Conservation (phyloP, 768 basidiomycete species). For the Termitomyces bulborhizus region DNA sequence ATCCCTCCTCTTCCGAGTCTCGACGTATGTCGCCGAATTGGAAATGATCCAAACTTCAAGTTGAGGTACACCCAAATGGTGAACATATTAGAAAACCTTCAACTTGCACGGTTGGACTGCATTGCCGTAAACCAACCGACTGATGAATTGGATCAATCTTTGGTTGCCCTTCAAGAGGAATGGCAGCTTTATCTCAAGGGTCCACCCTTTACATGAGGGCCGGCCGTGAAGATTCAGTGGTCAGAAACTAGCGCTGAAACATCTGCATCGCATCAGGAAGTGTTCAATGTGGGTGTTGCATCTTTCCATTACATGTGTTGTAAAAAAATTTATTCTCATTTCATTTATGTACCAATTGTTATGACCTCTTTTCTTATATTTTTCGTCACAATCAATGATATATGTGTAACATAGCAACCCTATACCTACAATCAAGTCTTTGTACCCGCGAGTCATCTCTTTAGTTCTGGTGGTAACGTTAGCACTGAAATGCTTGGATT, state of each 20-base stretch:
- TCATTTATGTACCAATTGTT: not conserved
- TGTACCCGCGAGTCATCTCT: too few species aligned
- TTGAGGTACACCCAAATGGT: not conserved
- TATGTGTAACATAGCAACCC: too few species aligned
- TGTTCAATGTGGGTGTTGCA: too few species aligned
- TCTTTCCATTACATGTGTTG: too few species aligned
- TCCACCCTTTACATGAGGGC: not conserved
- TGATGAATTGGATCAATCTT: not conserved
- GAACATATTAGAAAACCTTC: not conserved
- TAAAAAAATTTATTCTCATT: too few species aligned
- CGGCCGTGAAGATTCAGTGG: not conserved
- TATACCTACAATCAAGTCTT: too few species aligned
- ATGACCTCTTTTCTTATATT: not conserved
- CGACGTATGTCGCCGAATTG: not conserved
- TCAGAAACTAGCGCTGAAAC: not conserved
- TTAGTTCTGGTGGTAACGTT: too few species aligned
- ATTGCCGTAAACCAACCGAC: not conserved
- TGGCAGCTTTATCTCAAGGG: not conserved
- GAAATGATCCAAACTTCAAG: not conserved
- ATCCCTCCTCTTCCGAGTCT: not conserved
- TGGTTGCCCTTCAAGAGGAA: not conserved
- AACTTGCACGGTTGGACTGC: not conserved
- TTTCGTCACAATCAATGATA: not conserved
- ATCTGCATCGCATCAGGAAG: too few species aligned
- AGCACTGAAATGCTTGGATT: too few species aligned